Base-by-base conservation (phyloP, 345 rosid species). In the Eucalyptus tenuipes region DNA sequence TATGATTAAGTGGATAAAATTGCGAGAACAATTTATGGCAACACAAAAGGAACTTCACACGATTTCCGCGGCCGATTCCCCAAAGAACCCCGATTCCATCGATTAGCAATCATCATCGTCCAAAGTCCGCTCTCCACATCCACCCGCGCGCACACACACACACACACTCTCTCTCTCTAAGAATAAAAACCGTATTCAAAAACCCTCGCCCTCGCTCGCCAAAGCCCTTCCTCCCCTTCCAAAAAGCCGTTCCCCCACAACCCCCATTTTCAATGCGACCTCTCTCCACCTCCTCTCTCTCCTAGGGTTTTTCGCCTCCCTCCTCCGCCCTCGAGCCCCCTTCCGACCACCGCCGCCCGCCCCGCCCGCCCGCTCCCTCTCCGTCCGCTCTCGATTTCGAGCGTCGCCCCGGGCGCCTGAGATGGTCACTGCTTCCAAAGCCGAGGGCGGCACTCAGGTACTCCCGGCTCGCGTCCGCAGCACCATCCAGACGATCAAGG, bases 401-500 rank as follows among this genome's bases (percentile, higher is more conserved):
- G 24, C 82, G 3, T 37, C 82, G 82, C 47, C 47, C 82, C 47
- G 24, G 61, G 27, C 84, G 29, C 47, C 44, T 88, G 94, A 84
- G 88, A 95, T 95, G 96, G 94, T 92, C 90, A 81, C 93, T 55
- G 88, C 91, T 88, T 88, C 89, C 40, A 88, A 87, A 91, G 86
- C 88, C 89, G 91, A 91, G 15, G 93, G 89, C 31, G 87, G 80
- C 49, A 52, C 89, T 33, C 87, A 42, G 86, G 90, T 87, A 59
- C 80, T 93, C 47, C 90, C 98, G 16, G 94, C 94, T 44, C 85
- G 86, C 89, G 91, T 95, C 90, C 95, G 91, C 90, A 94, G 89
- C 87, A 94, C 92, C 61, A 96, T 97, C 57, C 95, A 92, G 79
- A 92, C 94, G 47, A 96, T 97, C 52, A 96, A 94, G 89, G 99